These are phyloP conservation scores for Spiromastix sp. DNA, from an alignment of 2,329 filamentous ascomycete genomes.

Conservation along the genomic window DNA sequence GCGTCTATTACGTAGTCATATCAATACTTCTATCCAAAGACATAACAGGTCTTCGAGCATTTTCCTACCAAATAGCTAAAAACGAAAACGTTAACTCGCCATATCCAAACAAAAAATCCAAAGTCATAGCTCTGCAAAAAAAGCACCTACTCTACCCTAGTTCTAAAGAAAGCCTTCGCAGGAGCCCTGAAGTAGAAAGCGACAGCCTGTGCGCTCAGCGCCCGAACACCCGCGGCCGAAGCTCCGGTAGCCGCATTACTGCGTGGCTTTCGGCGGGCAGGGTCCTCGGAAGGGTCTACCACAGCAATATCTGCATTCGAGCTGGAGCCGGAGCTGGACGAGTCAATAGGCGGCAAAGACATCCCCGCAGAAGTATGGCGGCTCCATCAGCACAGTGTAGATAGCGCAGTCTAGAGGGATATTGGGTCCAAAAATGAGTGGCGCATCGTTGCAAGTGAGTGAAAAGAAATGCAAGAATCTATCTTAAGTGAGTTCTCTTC, in stretches of 20 bases:
- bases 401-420: no score
- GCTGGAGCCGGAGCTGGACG: no score
- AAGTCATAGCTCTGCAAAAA: neutral
- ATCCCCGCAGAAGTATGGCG: no score
- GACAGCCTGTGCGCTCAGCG: slow-evolving; percentile 70
- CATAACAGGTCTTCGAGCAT: slow-evolving; percentile 4
- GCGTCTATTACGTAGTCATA: slow-evolving; percentile 34
- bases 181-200: slow-evolving; percentile 89
- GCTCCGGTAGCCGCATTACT: slow-evolving; percentile 59
- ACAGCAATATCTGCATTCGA: no score
- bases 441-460: no score
- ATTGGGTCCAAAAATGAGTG: no score
- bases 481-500: no score
- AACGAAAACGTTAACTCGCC: slow-evolving; percentile 5
- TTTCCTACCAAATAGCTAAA: slow-evolving; percentile 40
- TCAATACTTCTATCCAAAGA: neutral
- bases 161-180: slow-evolving; percentile 85
- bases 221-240: slow-evolving; percentile 76
- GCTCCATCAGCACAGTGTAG: no score
- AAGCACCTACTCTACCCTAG: slow-evolving; percentile 66
- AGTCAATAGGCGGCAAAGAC: no score
- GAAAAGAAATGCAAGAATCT: no score
- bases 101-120: slow-evolving; percentile 1
- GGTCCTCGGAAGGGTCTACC: no score
- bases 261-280: slow-evolving; percentile 36